Base-by-base conservation (phyloP, 306 rosid genomes). In the Delonix regia region DNA sequence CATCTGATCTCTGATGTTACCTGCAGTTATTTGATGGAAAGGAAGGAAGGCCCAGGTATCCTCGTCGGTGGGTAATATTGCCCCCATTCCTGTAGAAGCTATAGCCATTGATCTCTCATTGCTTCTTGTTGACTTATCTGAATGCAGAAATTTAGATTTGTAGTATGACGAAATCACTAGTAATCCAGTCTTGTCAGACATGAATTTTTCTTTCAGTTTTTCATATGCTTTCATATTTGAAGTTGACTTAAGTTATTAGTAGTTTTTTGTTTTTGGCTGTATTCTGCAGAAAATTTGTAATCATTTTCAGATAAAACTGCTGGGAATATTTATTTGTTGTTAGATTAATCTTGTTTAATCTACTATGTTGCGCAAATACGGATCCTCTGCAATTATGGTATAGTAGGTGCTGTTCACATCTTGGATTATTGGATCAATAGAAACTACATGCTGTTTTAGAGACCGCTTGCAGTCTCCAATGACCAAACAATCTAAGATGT, bases 21-120 rank as follows among this genome's bases (percentile, higher is more conserved):
- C 10, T 89, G 86, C 94, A 95, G 99, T 47, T 95, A 77, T 95
- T 95, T 78, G 97, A 93, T 81, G 99, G 99, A 63, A 95, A 93
- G 80, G 99, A 95, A 4, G 98, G 97, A 72, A 84, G 85, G 62
- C 98, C 96, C 1, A 88, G 86, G 93, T 95, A 95, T 83, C 97
- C 98, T 24, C 98, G 97, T 62, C 84, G 99, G 79, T 95, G 97
- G 98, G 86, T 95, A 33, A 91, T 93, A 49, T 83, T 95, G 75
- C 98, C 99, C 36, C 98, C 98, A 78, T 86, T 95, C 86, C 86
- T 95, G 82, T 95, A 95, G 96, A 85, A 66, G 71, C 63, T 62
- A 67, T 80, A 73, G 64, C 60, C 55, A 22, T 47, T 49, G 48
- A 33, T 41, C 74, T n/a, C n/a, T n/a, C 74, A 70, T 61, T 73